Base-by-base conservation (phyloP, 2,329 filamentous ascomycete species). In the Dothistroma septosporum region DNA sequence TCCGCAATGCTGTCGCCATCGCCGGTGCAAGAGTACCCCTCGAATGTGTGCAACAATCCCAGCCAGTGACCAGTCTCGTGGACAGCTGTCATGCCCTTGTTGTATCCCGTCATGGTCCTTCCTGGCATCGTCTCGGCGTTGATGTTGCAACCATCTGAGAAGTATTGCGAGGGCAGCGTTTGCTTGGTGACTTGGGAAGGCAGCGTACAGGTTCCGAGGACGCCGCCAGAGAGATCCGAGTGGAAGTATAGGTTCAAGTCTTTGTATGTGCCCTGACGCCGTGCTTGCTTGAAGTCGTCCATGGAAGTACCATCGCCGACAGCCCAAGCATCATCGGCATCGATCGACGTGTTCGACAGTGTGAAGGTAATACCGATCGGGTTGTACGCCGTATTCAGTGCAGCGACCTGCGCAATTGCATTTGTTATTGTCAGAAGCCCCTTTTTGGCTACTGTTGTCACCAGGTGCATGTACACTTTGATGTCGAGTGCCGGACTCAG, bases 241-340 rank as follows among this genome's bases (percentile, higher is more conserved):
- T 85, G 81, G 75, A 85, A 85, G 74, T 85, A 86, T 61, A 86
- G 75, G 70, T 86, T 86, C 37, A 85, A 76, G 1, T 79, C 78
- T 44, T 68, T 63, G 72, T 86, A 86, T 44, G 71, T 79, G 55
- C 84, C 83, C 60, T 78, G 74, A 22, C 83, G 81, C 2, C 85
- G 78, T 1, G 78, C 71, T 24, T 72, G 69, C 70, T 85, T 86
- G 80, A 85, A 82, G 10, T 64, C 75, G 52, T 78, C 69, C 64
- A 80, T 79, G 67, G 80, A 78, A 50, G 54, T 53, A 33, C 49
- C 56, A 35, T 75, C 76, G 57, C 74, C 77, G 19, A 75, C 69
- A 33, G 83, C 82, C 83, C 83, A 85, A 50, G 73, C 74, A 65
- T 83, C 78, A 73, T 84, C 85, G 60, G 78, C 74, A 37, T 77